Conservation (phyloP, 2,329 filamentous ascomycete genomes). For the Sclerotinia nivalis region DNA sequence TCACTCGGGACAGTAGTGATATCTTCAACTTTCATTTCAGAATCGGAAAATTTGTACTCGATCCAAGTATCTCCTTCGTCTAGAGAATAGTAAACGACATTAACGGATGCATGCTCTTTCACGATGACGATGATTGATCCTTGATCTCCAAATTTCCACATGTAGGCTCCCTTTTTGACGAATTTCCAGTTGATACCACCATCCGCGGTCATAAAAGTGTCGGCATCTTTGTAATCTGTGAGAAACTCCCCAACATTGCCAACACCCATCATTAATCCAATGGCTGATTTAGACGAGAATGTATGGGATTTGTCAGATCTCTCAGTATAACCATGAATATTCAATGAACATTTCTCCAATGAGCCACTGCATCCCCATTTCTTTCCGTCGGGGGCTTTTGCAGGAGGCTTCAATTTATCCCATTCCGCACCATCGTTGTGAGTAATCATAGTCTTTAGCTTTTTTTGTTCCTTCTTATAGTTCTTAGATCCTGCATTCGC, state of each 20-base stretch:
- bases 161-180: constrained; percentile 83
- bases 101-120: constrained; percentile 66
- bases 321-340: constrained; percentile 96
- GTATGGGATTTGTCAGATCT: constrained; percentile 78
- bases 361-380: constrained; percentile 65
- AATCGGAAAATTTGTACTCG: constrained; percentile 70
- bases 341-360: constrained; percentile 75
- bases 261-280: constrained; percentile 86
- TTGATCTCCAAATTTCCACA: constrained; percentile 95
- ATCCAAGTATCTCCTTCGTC: constrained; percentile 82
- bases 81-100: constrained; percentile 70
- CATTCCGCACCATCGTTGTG: constrained; percentile 95
- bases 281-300: constrained; percentile 82
- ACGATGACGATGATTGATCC: constrained; percentile 91
- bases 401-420: constrained; percentile 72
- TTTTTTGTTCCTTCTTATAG: constrained; percentile 67
- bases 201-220: constrained; percentile 89
- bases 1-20: constrained; percentile 89
- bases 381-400: constrained; percentile 69
- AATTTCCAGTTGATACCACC: constrained; percentile 87
- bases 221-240: constrained; percentile 53
- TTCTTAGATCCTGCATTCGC: constrained; percentile 63
- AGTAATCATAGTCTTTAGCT: constrained; percentile 85
- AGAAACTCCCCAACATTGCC: constrained; percentile 78
- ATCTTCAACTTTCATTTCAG: constrained; percentile 71